phyloP scores from a whole-genome alignment of 306 rosid genomes.

The Dicorynia guianensis region DNA sequence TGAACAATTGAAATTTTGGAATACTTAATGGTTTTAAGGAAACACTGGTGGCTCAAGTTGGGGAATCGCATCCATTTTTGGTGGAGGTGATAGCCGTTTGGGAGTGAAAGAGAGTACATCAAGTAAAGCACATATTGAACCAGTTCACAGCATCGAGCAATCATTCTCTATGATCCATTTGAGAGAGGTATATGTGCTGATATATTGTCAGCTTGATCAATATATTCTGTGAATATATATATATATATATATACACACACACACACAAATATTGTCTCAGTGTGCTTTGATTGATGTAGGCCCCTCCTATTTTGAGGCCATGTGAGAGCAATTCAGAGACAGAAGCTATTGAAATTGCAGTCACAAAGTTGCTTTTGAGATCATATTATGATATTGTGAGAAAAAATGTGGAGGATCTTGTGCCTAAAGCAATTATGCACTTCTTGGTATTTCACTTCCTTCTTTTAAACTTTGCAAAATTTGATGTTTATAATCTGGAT shows the following conservation, averaged over 20 bases:
- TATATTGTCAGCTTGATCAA: conserved; percentile 10
- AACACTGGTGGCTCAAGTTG: conserved; percentile 67
- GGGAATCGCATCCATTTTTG: conserved; percentile 88
- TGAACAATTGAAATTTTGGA: conserved; percentile 14
- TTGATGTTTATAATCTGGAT: conserved; percentile 21
- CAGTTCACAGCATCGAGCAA: conserved; percentile 62
- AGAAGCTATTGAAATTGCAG: conserved; percentile 72
- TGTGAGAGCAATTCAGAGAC: conserved; percentile 77
- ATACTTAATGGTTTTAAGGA: conserved; percentile 53
- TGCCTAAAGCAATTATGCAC: conserved; percentile 97
- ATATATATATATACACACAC: background rate
- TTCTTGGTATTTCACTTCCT: conserved; percentile 73
- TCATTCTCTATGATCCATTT: conserved; percentile 71
- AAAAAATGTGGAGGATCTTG: conserved; percentile 80
- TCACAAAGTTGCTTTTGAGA: conserved; percentile 79
- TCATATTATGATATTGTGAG: conserved; percentile 93
- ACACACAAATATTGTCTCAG: background rate
- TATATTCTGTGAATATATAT: conserved; percentile 24
- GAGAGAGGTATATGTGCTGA: conserved; percentile 70
- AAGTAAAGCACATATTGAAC: conserved; percentile 62
- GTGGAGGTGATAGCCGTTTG: conserved; percentile 69
- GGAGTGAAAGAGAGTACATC: conserved; percentile 57
- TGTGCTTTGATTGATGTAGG: conserved; percentile 57
- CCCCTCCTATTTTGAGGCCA: conserved; percentile 84
- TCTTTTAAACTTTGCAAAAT: background rate